These are phyloP conservation scores for Aurifilum marmelostoma DNA, from an alignment of 2,329 filamentous ascomycete genomes.

Conservation along the genomic window DNA sequence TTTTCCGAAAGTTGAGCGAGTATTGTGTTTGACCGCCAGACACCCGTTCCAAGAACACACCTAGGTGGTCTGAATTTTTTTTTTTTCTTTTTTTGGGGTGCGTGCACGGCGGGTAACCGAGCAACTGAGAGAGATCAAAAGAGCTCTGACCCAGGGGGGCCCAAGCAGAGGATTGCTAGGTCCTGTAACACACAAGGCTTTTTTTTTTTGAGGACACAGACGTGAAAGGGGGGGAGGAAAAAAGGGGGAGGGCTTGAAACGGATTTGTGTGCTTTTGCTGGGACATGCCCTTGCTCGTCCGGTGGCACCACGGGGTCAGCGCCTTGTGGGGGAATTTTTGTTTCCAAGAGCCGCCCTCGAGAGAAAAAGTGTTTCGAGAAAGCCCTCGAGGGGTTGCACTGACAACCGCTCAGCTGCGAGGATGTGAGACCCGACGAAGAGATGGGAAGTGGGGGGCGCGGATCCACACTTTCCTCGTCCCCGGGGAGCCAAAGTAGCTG, in stretches of 20 bases:
- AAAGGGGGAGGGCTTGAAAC: constrained; percentile 22
- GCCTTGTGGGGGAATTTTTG: constrained; percentile 15
- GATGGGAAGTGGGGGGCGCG: no score
- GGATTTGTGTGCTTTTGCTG: not conserved
- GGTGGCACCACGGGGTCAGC: constrained; percentile 16
- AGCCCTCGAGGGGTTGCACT: not conserved
- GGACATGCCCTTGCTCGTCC: not conserved
- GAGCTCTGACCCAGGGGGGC: not conserved
- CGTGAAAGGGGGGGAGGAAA: not conserved
- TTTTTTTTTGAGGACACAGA: not conserved
- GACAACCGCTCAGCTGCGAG: not conserved
- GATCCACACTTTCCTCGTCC: not conserved
- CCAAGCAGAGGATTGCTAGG: not conserved
- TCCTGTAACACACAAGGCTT: not conserved
- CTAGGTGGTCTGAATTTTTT: no score
- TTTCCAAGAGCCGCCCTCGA: constrained; percentile 4
- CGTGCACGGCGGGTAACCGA: not conserved
- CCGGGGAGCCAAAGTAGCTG: not conserved
- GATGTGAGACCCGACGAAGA: constrained; percentile 2
- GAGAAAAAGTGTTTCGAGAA: constrained; percentile 9
- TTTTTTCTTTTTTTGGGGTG: no score
- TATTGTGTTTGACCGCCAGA: not conserved
- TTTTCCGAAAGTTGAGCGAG: not conserved
- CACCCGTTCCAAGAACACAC: no score
- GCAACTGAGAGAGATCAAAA: not conserved